These are phyloP conservation scores for Leishmania tropica DNA, from an alignment of 208 protist species.

Conservation along the genomic window DNA sequence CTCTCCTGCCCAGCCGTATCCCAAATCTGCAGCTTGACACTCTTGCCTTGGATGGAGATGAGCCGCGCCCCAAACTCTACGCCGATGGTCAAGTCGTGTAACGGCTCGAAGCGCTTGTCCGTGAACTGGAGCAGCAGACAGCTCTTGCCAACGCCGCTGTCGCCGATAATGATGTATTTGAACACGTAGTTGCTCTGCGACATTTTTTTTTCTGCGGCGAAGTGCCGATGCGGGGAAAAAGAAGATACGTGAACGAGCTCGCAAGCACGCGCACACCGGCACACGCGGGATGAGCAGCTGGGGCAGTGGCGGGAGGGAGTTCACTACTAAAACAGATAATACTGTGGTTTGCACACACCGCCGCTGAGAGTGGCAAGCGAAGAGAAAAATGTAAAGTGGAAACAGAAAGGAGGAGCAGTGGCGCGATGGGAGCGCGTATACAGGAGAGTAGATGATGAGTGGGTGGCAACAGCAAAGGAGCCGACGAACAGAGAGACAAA, in stretches of 20 bases:
- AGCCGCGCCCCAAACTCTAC: conserved; percentile 99
- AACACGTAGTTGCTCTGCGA: conserved; percentile 82
- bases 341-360: neutral
- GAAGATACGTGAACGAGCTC: neutral
- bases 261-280: neutral
- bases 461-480: conserved; percentile 4
- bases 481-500: conserved; percentile 1
- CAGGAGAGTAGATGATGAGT: neutral
- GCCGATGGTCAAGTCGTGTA: conserved; percentile 99
- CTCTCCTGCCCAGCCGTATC: conserved; percentile 97
- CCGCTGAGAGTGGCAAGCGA: neutral
- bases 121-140: conserved; percentile 99
- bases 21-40: conserved; percentile 99
- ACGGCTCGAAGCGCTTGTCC: conserved; percentile 98
- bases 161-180: conserved; percentile 99
- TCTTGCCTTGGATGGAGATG: conserved; percentile 95
- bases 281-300: neutral
- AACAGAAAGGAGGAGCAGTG: neutral
- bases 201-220: conserved; percentile 23
- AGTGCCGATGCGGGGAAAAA: neutral
- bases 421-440: neutral
- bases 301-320: neutral
- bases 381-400: neutral
- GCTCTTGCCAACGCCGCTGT: conserved; percentile 98
- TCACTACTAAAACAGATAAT: neutral